Conservation (phyloP, 169 alveolate species). For the Plasmodium ovale region DNA sequence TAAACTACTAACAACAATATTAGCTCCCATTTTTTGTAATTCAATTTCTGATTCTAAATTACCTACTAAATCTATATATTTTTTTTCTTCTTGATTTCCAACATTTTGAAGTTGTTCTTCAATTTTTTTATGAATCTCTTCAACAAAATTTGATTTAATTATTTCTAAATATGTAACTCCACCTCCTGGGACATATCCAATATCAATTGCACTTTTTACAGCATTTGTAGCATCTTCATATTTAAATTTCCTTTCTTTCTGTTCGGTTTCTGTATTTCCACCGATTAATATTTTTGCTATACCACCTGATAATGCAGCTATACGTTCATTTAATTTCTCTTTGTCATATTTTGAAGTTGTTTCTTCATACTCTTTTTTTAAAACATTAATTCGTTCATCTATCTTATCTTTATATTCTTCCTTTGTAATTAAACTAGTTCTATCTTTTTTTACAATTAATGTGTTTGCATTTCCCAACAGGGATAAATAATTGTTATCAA, state of each 20-base stretch:
- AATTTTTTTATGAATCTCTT: conserved; percentile 81
- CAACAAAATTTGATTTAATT: conserved; percentile 82
- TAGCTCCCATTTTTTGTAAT: conserved; percentile 90
- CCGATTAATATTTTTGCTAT: conserved; percentile 91
- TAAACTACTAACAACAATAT: conserved; percentile 89
- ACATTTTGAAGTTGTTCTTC: conserved; percentile 75
- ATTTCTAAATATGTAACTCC: conserved; percentile 90
- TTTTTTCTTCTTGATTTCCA: conserved; percentile 47
- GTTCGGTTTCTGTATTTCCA: conserved; percentile 92
- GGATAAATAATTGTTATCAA: conserved; percentile 66
- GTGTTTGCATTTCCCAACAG: conserved; percentile 88
- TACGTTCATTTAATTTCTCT: conserved; percentile 89
- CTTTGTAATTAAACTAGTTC: conserved; percentile 88
- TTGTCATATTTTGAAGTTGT: conserved; percentile 88
- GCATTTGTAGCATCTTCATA: conserved; percentile 92
- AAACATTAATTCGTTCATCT: conserved; percentile 67
- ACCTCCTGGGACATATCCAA: conserved; percentile 94
- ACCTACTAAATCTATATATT: conserved; percentile 75
- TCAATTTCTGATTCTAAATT: conserved; percentile 91
- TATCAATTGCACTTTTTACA: conserved; percentile 91
- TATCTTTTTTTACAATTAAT: conserved; percentile 89
- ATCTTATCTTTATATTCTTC: conserved; percentile 82
- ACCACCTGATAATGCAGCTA: conserved; percentile 93
- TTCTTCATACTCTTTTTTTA: conserved; percentile 84
- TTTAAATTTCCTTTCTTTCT: conserved; percentile 88